Evolutionary conservation across 371 early-diverging fungal genomes (phyloP).

Genomic region (Rhizopus microsporus): DNA sequence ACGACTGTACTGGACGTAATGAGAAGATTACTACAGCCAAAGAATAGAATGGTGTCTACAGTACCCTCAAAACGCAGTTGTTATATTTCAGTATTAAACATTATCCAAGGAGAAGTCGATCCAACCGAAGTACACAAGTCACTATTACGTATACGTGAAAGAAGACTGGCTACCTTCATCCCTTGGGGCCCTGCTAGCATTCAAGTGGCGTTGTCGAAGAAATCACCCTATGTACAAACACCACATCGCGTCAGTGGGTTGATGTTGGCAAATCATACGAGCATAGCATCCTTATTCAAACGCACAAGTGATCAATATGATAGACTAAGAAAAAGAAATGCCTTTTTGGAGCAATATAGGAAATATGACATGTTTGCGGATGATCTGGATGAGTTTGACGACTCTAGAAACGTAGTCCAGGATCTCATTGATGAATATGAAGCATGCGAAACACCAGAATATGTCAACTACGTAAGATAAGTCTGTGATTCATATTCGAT

Average conservation of each 20-base stretch:
- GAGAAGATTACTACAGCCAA: slow-evolving; percentile 93
- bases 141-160: slow-evolving; percentile 92
- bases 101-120: slow-evolving; percentile 98
- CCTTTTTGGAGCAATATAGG: slow-evolving; percentile 98
- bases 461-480: slow-evolving; percentile 39
- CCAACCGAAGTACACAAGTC: slow-evolving; percentile 99
- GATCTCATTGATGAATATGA: slow-evolving; percentile 93
- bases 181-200: slow-evolving; percentile 99
- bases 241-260: slow-evolving; percentile 96
- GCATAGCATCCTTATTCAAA: slow-evolving; percentile 90
- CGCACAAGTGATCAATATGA: slow-evolving; percentile 98
- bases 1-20: slow-evolving; percentile 98
- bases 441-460: slow-evolving; percentile 92
- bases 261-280: slow-evolving; percentile 98
- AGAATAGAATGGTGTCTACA: slow-evolving; percentile 96
- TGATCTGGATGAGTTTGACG: slow-evolving; percentile 91
- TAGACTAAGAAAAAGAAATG: slow-evolving; percentile 94
- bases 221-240: slow-evolving; percentile 91
- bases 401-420: slow-evolving; percentile 81
- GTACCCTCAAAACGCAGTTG: slow-evolving; percentile 88
- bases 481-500: not conserved
- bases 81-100: slow-evolving; percentile 94
- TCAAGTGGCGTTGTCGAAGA: slow-evolving; percentile 93
- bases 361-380: slow-evolving; percentile 83
- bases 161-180: slow-evolving; percentile 94